Percentiles rank a stretch among this genome's conserved stretches.
phyloP scores from a whole-genome alignment of 2,329 filamentous ascomycete genomes.

The Orbilia blumenaviensis region DNA sequence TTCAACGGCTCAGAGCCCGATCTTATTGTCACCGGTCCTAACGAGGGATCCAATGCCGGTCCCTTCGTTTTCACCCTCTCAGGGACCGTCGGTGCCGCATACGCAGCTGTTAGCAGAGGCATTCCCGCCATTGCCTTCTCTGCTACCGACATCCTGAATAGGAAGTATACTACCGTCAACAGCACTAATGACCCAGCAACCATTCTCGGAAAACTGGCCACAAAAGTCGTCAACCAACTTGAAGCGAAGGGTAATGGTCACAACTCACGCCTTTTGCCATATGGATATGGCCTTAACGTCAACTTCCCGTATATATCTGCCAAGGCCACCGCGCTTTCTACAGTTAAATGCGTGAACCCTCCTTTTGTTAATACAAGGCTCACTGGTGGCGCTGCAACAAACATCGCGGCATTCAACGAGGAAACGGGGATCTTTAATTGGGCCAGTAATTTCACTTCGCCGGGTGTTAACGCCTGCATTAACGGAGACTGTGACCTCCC shows the following conservation, averaged over 20 bases:
- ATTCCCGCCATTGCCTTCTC: slow-evolving; percentile 67
- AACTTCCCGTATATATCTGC: slow-evolving; percentile 62
- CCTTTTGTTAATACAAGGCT: slow-evolving; percentile 65
- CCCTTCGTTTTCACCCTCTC: slow-evolving; percentile 67
- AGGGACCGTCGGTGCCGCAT: slow-evolving; percentile 66
- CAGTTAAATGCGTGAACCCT: slow-evolving; percentile 60
- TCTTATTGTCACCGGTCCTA: slow-evolving; percentile 68
- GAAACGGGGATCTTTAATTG: slow-evolving; percentile 63
- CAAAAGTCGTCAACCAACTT: slow-evolving; percentile 64
- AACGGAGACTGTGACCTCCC: slow-evolving; percentile 67
- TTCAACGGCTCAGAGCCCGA: slow-evolving; percentile 66
- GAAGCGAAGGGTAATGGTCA: slow-evolving; percentile 60
- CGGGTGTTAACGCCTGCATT: slow-evolving; percentile 65
- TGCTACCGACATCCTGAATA: slow-evolving; percentile 62
- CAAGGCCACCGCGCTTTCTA: slow-evolving; percentile 50
- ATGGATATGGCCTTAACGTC: slow-evolving; percentile 67
- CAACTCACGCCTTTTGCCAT: slow-evolving; percentile 61
- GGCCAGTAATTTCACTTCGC: slow-evolving; percentile 61
- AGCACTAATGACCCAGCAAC: slow-evolving; percentile 62
- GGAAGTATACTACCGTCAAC: slow-evolving; percentile 64
- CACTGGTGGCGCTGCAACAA: slow-evolving; percentile 65
- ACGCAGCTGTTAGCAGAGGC: slow-evolving; percentile 65
- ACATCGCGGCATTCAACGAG: slow-evolving; percentile 63
- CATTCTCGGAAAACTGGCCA: slow-evolving; percentile 62
- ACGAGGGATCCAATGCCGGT: slow-evolving; percentile 68